Conservation (phyloP, 148 eudicot genomes). For the Rheum nobile region DNA sequence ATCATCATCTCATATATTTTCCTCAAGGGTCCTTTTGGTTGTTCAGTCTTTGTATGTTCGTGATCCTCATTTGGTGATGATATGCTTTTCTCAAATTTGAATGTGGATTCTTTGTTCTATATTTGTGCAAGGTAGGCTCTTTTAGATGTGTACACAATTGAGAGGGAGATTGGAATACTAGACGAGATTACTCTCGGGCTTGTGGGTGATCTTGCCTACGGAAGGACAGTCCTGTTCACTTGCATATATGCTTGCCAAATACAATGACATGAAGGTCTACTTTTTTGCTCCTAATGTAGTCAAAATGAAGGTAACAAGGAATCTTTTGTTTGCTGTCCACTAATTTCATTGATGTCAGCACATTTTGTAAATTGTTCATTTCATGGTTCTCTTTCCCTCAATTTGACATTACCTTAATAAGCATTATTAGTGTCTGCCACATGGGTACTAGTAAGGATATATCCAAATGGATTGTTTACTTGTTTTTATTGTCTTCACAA, state of each 20-base stretch:
- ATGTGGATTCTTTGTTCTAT: background rate
- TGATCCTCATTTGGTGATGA: background rate
- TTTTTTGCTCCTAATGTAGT: constrained; percentile 89
- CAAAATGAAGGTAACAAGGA: constrained; percentile 67
- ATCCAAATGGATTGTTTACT: no score
- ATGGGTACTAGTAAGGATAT: no score
- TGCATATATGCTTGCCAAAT: constrained; percentile 83
- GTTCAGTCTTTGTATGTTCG: no score
- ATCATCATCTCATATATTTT: no score
- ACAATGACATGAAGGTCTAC: constrained; percentile 73
- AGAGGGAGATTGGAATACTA: constrained; percentile 81
- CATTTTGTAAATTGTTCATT: no score
- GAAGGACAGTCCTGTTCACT: constrained; percentile 93
- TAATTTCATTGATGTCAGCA: no score
- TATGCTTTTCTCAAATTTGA: background rate
- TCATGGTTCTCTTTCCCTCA: no score
- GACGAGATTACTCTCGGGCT: constrained; percentile 88
- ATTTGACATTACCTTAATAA: no score
- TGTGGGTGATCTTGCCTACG: no score
- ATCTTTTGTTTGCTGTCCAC: background rate
- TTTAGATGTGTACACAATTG: constrained; percentile 83
- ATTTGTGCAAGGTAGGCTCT: constrained; percentile 45
- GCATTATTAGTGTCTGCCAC: no score
- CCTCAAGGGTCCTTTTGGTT: no score
- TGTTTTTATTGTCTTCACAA: no score